A percentile compares a stretch with the other conserved stretches of the same genome.
These are phyloP conservation scores for Colletotrichum viniferum DNA, from an alignment of 2,329 filamentous ascomycete genomes.

Conservation along the genomic window DNA sequence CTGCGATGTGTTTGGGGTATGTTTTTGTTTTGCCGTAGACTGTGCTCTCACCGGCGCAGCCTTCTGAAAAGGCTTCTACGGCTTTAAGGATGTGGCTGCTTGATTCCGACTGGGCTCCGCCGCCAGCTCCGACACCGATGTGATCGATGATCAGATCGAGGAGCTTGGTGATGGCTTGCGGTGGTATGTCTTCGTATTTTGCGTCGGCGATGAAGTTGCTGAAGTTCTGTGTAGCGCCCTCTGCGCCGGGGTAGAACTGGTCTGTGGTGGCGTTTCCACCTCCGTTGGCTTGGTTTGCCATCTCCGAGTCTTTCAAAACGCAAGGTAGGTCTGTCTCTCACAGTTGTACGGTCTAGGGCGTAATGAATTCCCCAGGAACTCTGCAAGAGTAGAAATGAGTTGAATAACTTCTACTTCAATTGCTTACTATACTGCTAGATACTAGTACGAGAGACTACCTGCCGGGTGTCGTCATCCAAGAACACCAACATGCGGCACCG, in stretches of 20 bases:
- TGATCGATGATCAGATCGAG: conserved; percentile 28
- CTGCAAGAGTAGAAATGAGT: background rate
- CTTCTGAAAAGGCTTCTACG: conserved; percentile 29
- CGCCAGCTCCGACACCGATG: conserved; percentile 28
- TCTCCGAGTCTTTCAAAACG: background rate
- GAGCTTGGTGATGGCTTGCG: conserved; percentile 18
- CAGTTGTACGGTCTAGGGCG: background rate
- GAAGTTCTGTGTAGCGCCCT: background rate
- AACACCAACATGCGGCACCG: background rate
- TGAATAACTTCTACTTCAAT: background rate
- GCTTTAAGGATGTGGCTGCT: conserved; percentile 36
- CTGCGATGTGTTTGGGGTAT: conserved; percentile 41
- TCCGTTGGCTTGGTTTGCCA: background rate
- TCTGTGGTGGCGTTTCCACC: background rate
- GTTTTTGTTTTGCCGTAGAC: conserved; percentile 36
- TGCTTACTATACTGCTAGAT: background rate
- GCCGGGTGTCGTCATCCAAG: background rate
- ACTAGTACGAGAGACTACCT: background rate
- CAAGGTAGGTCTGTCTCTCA: background rate
- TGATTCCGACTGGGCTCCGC: conserved; percentile 25
- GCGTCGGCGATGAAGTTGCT: background rate
- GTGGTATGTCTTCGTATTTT: background rate
- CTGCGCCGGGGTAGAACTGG: background rate
- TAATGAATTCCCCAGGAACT: background rate
- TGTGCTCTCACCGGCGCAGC: conserved; percentile 28